Evolutionary conservation across 257 asterid species (phyloP), one percentile per base, ranked within the genome.

Genomic region (Scutellaria barbata): DNA sequence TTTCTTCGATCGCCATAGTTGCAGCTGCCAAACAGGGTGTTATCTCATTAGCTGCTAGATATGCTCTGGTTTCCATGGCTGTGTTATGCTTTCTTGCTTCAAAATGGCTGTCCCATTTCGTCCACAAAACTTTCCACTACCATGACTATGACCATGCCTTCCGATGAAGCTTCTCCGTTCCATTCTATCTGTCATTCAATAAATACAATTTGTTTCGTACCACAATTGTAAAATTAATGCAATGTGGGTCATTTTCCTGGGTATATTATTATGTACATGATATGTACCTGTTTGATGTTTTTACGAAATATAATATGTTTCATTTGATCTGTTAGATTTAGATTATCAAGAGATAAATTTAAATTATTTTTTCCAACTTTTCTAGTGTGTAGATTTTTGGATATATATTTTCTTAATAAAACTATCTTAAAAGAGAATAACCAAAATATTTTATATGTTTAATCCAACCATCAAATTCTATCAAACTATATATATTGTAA

Each of bases 61-160:
- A 83, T 46, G 11, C 75, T 35, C 59, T 89, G 66, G 88, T 85
- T 59, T 73, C 79, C 7, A 17, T 70, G 68, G 93, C 95, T 51
- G 71, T 89, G 4, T 18, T 94, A 18, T 86, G 92, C 81, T 91
- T 94, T 66, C 57, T 84, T 75, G 93, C 86, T 75, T 88, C 96
- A 7, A 89, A 82, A 77, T 89, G 95, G 96, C 82, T 89, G 47
- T 83, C 97, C 6, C 86, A 85, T 76, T 86, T 94, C 69, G 73
- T 86, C 76, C 84, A 86, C 95, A 89, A 80, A 71, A 91, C 70
- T 48, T 94, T 94, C 85, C 88, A 78, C 33, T 94, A 79, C 85
- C 99, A 94, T 70, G 96, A 94, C 84, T 91, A 94, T 37, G 92
- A 87, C 43, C 97, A 91, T 66, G 99, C 97, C 68, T 86, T 88